Percentiles rank a stretch among this genome's conserved stretches.
These are phyloP conservation scores for Exophiala phaeomuriformis DNA, from an alignment of 2,329 filamentous ascomycete genomes.

Conservation along the genomic window DNA sequence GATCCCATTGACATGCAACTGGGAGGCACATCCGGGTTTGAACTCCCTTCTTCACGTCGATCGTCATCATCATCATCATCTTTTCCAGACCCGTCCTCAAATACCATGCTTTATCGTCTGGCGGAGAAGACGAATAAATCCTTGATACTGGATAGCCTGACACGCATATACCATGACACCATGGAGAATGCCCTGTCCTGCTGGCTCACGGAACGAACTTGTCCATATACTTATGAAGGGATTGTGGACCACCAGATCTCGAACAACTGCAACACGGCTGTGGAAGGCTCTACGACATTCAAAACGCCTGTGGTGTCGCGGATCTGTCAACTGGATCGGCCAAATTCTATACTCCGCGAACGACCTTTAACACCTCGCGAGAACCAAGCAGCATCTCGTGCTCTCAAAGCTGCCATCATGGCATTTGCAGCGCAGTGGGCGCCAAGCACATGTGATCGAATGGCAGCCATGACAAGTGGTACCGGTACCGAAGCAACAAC, in stretches of 20 bases:
- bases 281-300: constrained; percentile 4
- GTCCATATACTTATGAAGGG: constrained; percentile 32
- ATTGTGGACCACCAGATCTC: background rate
- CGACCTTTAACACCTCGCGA: constrained; percentile 3
- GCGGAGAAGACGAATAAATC: constrained; percentile 33
- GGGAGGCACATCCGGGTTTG: background rate
- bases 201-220: constrained; percentile 21
- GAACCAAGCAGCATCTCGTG: constrained; percentile 13
- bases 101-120: constrained; percentile 26
- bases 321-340: constrained; percentile 12
- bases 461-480: background rate
- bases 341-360: constrained; percentile 5
- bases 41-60: background rate
- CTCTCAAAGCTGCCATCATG: constrained; percentile 15
- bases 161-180: constrained; percentile 19
- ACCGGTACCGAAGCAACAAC: background rate
- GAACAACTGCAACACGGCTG: background rate
- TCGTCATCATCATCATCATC: background rate
- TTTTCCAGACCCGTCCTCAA: constrained; percentile 9
- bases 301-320: constrained; percentile 14
- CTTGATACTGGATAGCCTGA: constrained; percentile 30
- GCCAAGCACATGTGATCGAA: background rate
- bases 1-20: background rate
- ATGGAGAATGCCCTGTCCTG: constrained; percentile 19
- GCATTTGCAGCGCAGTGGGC: constrained; percentile 19